Conservation (phyloP, 176 grass and related monocot genomes). For the Oryza nivara region DNA sequence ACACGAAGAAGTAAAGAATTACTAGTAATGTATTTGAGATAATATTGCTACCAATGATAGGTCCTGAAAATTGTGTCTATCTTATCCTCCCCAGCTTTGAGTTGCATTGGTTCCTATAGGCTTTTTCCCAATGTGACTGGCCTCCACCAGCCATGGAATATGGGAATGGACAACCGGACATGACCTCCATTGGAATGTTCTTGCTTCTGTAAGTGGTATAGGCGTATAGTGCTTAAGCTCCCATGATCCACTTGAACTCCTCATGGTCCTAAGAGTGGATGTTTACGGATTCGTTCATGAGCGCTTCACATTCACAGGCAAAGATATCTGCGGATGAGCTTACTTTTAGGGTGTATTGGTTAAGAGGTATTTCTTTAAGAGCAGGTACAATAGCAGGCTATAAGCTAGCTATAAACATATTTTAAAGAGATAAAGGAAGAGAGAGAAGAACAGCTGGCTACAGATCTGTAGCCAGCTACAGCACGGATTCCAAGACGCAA, state of each 20-base stretch:
- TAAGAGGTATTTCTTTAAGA: too few relatives aligned
- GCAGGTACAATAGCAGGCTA: too few relatives aligned
- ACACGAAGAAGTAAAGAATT: too few relatives aligned
- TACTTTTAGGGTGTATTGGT: neutral
- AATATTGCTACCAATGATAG: constrained; percentile 19
- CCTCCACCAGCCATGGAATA: constrained; percentile 25
- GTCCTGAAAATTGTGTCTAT: neutral
- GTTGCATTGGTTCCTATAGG: neutral
- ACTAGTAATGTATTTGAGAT: neutral
- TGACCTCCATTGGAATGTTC: constrained; percentile 27
- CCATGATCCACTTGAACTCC: constrained; percentile 24
- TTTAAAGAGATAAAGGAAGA: too few relatives aligned
- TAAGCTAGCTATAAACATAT: too few relatives aligned
- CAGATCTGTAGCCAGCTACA: too few relatives aligned
- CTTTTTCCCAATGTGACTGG: neutral
- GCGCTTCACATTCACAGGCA: neutral
- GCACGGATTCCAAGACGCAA: too few relatives aligned
- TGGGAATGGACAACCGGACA: constrained; percentile 32
- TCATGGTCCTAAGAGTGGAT: neutral
- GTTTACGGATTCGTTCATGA: constrained; percentile 28
- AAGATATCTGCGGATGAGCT: neutral
- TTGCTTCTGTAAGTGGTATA: constrained; percentile 33
- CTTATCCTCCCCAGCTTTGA: constrained; percentile 22
- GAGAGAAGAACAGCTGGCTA: too few relatives aligned
- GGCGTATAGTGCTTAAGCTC: neutral